Evolutionary conservation across 768 basidiomycete genomes (phyloP).

Genomic region (Coprinopsis marcescibilis): DNA sequence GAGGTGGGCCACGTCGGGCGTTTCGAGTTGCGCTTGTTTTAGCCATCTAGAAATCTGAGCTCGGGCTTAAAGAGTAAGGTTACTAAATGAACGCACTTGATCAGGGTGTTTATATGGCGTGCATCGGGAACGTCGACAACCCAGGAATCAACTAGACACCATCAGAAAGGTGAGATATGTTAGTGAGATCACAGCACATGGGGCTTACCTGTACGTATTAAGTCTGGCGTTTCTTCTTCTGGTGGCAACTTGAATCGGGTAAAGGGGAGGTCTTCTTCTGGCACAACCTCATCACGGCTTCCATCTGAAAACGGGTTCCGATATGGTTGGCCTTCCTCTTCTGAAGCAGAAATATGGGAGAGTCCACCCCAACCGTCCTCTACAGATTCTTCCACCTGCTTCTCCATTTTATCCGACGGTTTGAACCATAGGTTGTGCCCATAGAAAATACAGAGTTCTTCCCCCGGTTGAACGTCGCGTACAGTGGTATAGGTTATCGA

Average conservation of each 20-base stretch:
- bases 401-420: constrained; percentile 24
- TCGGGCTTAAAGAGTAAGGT: background rate
- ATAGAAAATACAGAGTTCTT: constrained; percentile 80
- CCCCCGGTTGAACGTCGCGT: constrained; percentile 46
- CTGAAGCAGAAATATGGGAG: constrained; percentile 18
- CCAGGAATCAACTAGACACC: constrained; percentile 60
- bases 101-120: constrained; percentile 49
- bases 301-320: constrained; percentile 28
- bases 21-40: constrained; percentile 55
- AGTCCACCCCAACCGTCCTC: constrained; percentile 48
- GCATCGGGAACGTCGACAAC: constrained; percentile 67
- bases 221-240: constrained; percentile 56
- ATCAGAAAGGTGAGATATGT: background rate
- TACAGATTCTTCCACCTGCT: constrained; percentile 7
- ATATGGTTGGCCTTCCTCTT: constrained; percentile 13
- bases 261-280: constrained; percentile 63
- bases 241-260: constrained; percentile 51
- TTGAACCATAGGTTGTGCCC: constrained; percentile 63
- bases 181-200: background rate
- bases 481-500: constrained; percentile 59
- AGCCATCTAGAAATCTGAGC: constrained; percentile 52
- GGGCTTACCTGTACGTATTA: constrained; percentile 49
- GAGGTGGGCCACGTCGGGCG: constrained; percentile 60
- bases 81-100: constrained; percentile 46
- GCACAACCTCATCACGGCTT: constrained; percentile 41